Evolutionary conservation across 768 basidiomycete species (phyloP).

Genomic region (Sporobolomyces pararoseus): DNA sequence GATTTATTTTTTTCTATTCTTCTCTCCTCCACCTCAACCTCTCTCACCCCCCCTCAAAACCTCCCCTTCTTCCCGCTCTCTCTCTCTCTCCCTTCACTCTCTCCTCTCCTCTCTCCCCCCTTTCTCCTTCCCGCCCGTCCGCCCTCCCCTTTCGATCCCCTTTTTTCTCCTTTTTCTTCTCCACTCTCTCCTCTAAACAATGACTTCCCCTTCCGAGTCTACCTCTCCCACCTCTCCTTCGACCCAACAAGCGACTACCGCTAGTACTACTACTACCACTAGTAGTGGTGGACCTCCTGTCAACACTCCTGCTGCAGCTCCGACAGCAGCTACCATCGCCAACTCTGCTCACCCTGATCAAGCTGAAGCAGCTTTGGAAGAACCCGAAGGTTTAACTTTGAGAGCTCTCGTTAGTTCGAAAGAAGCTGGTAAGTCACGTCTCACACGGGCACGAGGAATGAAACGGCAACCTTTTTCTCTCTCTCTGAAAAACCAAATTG

Average conservation of each 20-base stretch:
- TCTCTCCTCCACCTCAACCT: background rate
- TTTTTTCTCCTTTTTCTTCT: conserved; percentile 22
- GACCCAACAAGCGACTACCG: background rate
- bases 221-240: conserved; percentile 6
- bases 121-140: background rate
- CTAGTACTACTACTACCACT: background rate
- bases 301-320: conserved; percentile 41
- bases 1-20: background rate
- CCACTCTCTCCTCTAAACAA: conserved; percentile 9
- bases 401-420: conserved; percentile 94
- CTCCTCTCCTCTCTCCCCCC: background rate
- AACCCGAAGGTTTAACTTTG: conserved; percentile 70
- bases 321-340: conserved; percentile 52
- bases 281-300: background rate
- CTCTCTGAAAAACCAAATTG: background rate
- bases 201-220: conserved; percentile 21
- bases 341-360: conserved; percentile 69
- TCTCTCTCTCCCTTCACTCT: background rate
- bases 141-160: background rate
- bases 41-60: background rate
- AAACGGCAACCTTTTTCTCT: conserved; percentile 1
- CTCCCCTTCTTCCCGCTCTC: background rate
- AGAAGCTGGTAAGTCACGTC: conserved; percentile 45
- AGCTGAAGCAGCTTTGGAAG: conserved; percentile 47
- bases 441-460: too few relatives aligned